phyloP scores from a whole-genome alignment of 2,329 filamentous ascomycete species.

The Ophiostoma australiae region DNA sequence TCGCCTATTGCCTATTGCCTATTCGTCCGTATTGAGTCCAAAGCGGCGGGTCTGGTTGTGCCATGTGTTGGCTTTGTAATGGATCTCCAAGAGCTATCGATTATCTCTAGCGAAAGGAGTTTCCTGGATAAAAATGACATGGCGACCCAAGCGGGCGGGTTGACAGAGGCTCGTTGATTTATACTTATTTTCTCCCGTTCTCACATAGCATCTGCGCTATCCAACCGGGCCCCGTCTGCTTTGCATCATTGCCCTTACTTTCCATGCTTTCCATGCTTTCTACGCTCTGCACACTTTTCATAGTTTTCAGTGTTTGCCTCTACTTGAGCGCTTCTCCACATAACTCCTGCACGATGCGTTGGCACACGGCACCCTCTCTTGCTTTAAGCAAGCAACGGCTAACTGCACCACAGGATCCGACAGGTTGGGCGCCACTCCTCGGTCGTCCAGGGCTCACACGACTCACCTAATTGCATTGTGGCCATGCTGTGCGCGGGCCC shows the following conservation, averaged over 20 bases:
- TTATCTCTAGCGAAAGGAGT: neutral
- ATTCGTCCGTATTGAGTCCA: neutral
- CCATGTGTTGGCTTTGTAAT: neutral
- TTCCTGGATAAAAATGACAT: neutral
- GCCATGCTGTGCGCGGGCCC: neutral
- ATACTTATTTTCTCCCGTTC: slow-evolving; percentile 16
- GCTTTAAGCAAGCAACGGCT: slow-evolving; percentile 27
- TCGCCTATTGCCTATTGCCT: neutral
- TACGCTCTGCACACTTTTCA: slow-evolving; percentile 18
- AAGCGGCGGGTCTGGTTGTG: neutral
- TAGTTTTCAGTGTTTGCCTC: slow-evolving; percentile 22
- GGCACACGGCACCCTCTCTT: slow-evolving; percentile 31
- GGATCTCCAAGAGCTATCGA: neutral
- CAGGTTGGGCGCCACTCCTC: slow-evolving; percentile 21
- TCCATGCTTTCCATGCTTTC: neutral
- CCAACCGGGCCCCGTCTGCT: neutral
- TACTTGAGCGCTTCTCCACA: slow-evolving; percentile 31
- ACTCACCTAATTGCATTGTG: slow-evolving; percentile 11
- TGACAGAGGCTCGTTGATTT: slow-evolving; percentile 17
- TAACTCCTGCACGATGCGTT: slow-evolving; percentile 37
- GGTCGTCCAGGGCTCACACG: slow-evolving; percentile 13
- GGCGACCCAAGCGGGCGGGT: slow-evolving; percentile 16
- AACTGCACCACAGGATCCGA: slow-evolving; percentile 27
- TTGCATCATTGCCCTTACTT: slow-evolving; percentile 17
- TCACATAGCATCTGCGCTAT: neutral